phyloP scores from a whole-genome alignment of 2,329 filamentous ascomycete genomes.

The Dactylellina parvicollis region DNA sequence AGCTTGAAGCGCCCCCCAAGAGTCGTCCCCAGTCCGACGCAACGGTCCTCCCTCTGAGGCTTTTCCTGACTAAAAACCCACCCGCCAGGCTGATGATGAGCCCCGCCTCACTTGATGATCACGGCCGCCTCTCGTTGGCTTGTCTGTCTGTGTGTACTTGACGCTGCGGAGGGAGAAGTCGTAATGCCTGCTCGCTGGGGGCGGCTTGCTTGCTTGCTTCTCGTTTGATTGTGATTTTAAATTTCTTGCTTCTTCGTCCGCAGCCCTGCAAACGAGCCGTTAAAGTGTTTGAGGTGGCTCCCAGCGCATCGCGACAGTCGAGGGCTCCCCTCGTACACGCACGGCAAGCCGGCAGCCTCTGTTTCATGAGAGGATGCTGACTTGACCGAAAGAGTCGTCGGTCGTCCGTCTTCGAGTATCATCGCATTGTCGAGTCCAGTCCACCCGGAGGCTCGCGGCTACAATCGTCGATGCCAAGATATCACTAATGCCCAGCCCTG shows the following conservation, averaged over 20 bases:
- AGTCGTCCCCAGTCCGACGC: neutral
- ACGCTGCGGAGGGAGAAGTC: conserved; percentile 48
- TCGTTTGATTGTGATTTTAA: neutral
- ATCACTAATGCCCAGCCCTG: conserved; percentile 19
- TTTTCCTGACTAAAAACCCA: conserved; percentile 19
- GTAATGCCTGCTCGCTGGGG: conserved; percentile 50
- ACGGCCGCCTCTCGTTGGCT: conserved; percentile 25
- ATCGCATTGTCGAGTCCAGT: neutral
- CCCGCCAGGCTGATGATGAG: conserved; percentile 16
- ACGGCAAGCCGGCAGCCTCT: neutral
- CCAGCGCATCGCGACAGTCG: conserved; percentile 5
- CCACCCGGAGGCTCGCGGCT: conserved; percentile 49
- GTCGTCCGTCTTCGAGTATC: neutral
- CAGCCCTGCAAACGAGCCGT: conserved; percentile 28
- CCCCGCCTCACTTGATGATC: conserved; percentile 7
- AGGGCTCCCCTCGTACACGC: neutral
- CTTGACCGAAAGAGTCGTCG: too few relatives aligned
- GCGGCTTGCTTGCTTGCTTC: conserved; percentile 34
- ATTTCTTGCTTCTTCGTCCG: conserved; percentile 40
- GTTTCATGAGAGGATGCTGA: conserved; percentile 2
- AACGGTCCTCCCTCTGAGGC: neutral
- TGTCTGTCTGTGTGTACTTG: conserved; percentile 24
- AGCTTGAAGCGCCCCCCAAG: conserved; percentile 25
- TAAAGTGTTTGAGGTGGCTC: conserved; percentile 42
- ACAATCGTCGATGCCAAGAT: conserved; percentile 49